phyloP scores from a whole-genome alignment of 768 basidiomycete species.

The Rhodocollybia butyracea region DNA sequence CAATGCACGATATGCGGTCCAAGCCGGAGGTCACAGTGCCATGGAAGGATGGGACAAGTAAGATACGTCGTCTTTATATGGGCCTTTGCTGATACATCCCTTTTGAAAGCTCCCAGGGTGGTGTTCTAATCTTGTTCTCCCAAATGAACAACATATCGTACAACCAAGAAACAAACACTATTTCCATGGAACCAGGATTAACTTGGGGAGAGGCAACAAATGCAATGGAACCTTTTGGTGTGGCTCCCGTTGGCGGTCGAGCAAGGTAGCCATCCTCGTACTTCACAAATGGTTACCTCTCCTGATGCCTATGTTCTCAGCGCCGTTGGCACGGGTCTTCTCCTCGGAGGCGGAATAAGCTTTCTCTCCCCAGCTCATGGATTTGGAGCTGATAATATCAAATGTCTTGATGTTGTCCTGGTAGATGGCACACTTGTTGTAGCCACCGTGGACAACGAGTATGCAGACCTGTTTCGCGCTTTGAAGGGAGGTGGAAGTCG shows the following conservation, averaged over 20 bases:
- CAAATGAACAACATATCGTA: conserved; percentile 9
- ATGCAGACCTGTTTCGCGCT: conserved; percentile 41
- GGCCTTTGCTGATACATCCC: neutral
- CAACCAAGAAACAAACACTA: conserved; percentile 1
- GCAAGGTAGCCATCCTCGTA: neutral
- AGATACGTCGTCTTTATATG: neutral
- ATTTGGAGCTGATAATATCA: conserved; percentile 34
- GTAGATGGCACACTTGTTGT: conserved; percentile 38
- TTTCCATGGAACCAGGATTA: conserved; percentile 8
- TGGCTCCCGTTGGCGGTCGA: conserved; percentile 12
- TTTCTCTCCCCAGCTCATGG: conserved; percentile 37
- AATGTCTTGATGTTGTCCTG: conserved; percentile 39
- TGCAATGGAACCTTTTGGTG: conserved; percentile 3
- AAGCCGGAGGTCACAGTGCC: conserved; percentile 20
- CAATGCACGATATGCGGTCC: conserved; percentile 18
- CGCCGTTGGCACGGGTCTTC: conserved; percentile 41
- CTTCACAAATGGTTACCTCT: neutral
- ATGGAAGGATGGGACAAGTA: conserved; percentile 17
- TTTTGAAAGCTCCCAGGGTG: neutral
- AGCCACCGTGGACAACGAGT: conserved; percentile 35
- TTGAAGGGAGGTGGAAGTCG: conserved; percentile 43
- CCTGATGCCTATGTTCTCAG: conserved; percentile 15
- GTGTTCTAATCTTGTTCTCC: conserved; percentile 9
- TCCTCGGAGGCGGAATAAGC: conserved; percentile 43
- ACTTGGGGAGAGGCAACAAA: conserved; percentile 6